Conservation (phyloP, 2,329 filamentous ascomycete genomes). For the Shiraia sp. region DNA sequence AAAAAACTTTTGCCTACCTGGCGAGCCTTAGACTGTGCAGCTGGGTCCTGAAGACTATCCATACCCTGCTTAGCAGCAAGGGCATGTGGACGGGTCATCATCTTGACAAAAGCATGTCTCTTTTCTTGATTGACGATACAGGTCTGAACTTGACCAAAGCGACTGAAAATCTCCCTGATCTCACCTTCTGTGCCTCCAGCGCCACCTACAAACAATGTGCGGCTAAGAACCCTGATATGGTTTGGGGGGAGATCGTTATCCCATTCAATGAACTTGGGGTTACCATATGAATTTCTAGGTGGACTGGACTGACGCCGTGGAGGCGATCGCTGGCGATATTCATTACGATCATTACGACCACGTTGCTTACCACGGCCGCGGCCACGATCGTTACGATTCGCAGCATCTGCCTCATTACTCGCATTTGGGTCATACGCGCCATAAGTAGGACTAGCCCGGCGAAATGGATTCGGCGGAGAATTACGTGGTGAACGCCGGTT, state of each 20-base stretch:
- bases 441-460: conserved; percentile 70
- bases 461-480: conserved; percentile 62
- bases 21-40: conserved; percentile 67
- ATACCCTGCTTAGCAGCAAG: conserved; percentile 83
- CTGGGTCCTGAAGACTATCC: conserved; percentile 74
- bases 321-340: conserved; percentile 90
- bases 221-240: conserved; percentile 81
- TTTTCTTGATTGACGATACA: conserved; percentile 99
- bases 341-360: conserved; percentile 51
- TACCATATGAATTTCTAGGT: conserved; percentile 41
- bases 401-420: conserved; percentile 59
- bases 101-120: conserved; percentile 98
- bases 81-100: conserved; percentile 87
- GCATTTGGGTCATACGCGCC: conserved; percentile 71
- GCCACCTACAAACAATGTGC: conserved; percentile 94
- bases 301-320: conserved; percentile 63
- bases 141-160: conserved; percentile 87
- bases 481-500: conserved; percentile 63
- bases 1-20: conserved; percentile 33
- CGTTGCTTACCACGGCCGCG: conserved; percentile 55
- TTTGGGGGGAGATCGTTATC: conserved; percentile 75
- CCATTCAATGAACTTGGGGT: conserved; percentile 76
- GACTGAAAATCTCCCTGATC: conserved; percentile 76
- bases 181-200: conserved; percentile 77
- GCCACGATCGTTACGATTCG: conserved; percentile 62